Percentiles rank a stretch among this genome's conserved stretches.
phyloP scores from a whole-genome alignment of 2,329 filamentous ascomycete genomes.

The Diaporthe helianthi region DNA sequence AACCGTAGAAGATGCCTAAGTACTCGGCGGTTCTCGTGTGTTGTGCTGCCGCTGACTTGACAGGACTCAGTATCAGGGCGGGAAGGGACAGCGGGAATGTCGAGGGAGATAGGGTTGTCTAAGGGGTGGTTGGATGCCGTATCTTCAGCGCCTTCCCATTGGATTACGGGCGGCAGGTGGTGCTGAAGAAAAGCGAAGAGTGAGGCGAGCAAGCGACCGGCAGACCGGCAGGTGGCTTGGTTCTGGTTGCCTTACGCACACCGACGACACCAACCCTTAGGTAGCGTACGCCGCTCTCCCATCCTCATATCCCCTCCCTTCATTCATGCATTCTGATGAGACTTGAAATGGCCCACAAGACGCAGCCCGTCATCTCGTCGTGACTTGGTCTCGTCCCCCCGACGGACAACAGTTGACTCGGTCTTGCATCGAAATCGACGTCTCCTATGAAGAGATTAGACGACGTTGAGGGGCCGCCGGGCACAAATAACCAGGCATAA shows the following conservation, averaged over 20 bases:
- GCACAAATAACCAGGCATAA: background rate
- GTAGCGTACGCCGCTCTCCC: background rate
- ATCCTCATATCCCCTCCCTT: background rate
- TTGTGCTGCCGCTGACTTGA: background rate
- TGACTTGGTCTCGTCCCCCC: background rate
- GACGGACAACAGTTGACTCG: background rate
- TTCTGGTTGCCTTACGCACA: constrained; percentile 23
- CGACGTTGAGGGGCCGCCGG: background rate
- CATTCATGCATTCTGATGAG: background rate
- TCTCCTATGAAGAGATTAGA: background rate
- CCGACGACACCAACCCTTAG: too few relatives aligned
- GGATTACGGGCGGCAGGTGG: constrained; percentile 5
- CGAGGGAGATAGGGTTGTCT: background rate
- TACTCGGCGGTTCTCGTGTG: background rate
- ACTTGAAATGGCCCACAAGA: background rate
- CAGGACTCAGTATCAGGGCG: background rate
- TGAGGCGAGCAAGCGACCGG: constrained; percentile 30
- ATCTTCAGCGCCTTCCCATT: constrained; percentile 20
- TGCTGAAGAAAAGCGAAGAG: constrained; percentile 15
- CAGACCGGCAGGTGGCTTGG: constrained; percentile 9
- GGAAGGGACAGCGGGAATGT: background rate
- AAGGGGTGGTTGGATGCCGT: background rate
- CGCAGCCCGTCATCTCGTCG: background rate
- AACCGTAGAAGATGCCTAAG: too few relatives aligned
- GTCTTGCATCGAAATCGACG: background rate